phyloP scores from a whole-genome alignment of 2,329 filamentous ascomycete species.

The Cercospora sp. region DNA sequence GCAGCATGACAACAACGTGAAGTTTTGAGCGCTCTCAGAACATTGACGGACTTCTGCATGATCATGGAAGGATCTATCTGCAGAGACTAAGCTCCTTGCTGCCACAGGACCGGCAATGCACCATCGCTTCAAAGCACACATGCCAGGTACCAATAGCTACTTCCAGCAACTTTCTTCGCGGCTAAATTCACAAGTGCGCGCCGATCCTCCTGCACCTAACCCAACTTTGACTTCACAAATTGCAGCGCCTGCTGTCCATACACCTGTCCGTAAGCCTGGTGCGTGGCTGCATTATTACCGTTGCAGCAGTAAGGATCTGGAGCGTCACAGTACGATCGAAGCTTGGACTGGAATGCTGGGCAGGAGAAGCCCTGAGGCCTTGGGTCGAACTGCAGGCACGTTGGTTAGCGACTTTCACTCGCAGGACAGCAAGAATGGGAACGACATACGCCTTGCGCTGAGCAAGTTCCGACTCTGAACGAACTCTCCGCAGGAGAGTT shows the following conservation, averaged over 20 bases:
- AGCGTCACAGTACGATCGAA: constrained; percentile 66
- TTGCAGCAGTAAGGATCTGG: constrained; percentile 59
- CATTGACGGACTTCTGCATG: neutral
- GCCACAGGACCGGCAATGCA: neutral
- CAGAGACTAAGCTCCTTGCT: neutral
- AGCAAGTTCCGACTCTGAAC: constrained; percentile 63
- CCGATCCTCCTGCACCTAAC: constrained; percentile 8
- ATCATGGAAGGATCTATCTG: neutral
- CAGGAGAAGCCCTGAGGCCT: constrained; percentile 60
- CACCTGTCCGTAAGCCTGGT: constrained; percentile 62
- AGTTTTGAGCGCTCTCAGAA: neutral
- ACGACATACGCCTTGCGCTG: constrained; percentile 57
- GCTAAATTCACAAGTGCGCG: neutral
- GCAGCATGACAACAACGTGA: neutral
- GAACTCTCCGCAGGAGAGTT: constrained; percentile 53
- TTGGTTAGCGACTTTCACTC: neutral
- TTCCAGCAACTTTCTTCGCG: neutral
- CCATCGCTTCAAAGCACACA: neutral
- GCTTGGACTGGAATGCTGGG: constrained; percentile 53
- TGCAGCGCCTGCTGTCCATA: constrained; percentile 60
- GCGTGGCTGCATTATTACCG: constrained; percentile 59
- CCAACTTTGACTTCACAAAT: constrained; percentile 59
- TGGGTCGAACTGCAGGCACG: constrained; percentile 56
- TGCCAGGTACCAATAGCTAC: neutral
- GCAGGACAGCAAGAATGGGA: too few relatives aligned